Evolutionary conservation across 768 basidiomycete genomes (phyloP).

Genomic region (Pulveroboletus sp.): DNA sequence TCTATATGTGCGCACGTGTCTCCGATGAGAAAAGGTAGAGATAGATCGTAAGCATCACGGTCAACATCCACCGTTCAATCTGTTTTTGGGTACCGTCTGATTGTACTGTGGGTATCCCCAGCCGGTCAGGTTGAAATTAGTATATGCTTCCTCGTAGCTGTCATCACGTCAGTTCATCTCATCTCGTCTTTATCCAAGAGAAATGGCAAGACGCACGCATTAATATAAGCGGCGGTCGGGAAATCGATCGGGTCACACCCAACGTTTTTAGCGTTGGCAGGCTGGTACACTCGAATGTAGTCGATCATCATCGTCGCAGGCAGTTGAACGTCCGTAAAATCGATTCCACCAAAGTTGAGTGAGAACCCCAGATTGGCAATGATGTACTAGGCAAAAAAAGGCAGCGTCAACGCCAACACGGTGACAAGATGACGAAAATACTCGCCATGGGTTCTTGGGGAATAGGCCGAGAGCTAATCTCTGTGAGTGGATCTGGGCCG

Average conservation of each 20-base stretch:
- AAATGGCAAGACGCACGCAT: conserved; percentile 43
- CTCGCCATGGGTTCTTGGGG: conserved; percentile 67
- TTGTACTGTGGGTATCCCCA: conserved; percentile 42
- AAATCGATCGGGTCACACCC: conserved; percentile 69
- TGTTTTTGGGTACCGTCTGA: conserved; percentile 63
- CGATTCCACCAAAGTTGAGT: conserved; percentile 62
- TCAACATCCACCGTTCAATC: conserved; percentile 31
- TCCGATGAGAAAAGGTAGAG: conserved; percentile 4
- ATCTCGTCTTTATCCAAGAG: no score
- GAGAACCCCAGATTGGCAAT: conserved; percentile 73
- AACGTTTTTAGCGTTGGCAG: conserved; percentile 43
- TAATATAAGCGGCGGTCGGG: conserved; percentile 78
- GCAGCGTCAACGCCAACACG: background rate
- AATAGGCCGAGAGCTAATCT: conserved; percentile 58
- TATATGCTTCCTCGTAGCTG: conserved; percentile 44
- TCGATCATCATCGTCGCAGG: conserved; percentile 70
- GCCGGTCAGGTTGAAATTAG: conserved; percentile 42
- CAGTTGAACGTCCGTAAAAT: conserved; percentile 52
- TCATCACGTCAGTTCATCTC: background rate
- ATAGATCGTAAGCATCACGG: conserved; percentile 3
- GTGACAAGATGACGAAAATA: no score
- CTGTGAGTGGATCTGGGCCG: conserved; percentile 46
- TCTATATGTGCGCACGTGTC: no score
- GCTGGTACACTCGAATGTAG: conserved; percentile 78
- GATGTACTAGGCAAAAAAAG: conserved; percentile 46